Evolutionary conservation across 768 basidiomycete genomes (phyloP).

Genomic region (Boletus huronensis): DNA sequence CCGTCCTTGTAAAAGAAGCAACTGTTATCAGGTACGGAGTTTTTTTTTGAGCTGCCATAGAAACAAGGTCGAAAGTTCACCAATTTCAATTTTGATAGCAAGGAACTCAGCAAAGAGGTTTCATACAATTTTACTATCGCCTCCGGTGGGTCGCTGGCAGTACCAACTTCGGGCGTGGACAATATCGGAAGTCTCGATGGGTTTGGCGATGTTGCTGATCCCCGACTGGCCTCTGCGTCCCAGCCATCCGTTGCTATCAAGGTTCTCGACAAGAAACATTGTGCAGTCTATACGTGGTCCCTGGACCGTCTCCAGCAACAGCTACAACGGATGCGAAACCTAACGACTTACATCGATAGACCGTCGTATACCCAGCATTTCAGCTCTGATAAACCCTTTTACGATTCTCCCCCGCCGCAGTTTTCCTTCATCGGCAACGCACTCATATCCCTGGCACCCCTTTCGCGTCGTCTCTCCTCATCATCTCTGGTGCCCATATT

Average conservation of each 20-base stretch:
- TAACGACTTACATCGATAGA: conserved; percentile 84
- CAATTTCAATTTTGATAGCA: conserved; percentile 43
- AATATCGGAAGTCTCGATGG: conserved; percentile 84
- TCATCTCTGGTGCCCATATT: conserved; percentile 82
- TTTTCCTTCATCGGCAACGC: conserved; percentile 94
- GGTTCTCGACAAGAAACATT: conserved; percentile 84
- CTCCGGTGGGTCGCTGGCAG: conserved; percentile 74
- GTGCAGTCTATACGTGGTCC: conserved; percentile 90
- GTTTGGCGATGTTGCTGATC: conserved; percentile 91
- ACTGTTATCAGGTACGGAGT: conserved; percentile 80
- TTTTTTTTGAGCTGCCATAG: not conserved
- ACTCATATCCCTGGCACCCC: conserved; percentile 73
- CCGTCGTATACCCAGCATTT: conserved; percentile 95
- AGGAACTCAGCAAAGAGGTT: conserved; percentile 82
- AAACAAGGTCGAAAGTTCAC: conserved; percentile 1
- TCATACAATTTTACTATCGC: conserved; percentile 90
- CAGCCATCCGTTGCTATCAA: conserved; percentile 88
- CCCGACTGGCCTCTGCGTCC: conserved; percentile 62
- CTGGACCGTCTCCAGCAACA: conserved; percentile 85
- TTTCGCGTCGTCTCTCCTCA: conserved; percentile 73
- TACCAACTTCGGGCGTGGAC: conserved; percentile 80
- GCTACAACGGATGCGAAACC: conserved; percentile 88
- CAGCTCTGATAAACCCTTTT: conserved; percentile 90
- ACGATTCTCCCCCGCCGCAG: conserved; percentile 79
- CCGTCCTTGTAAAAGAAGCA: conserved; percentile 88